phyloP scores from a whole-genome alignment of 495 filamentous ascomycete species.

The Peziza echinospora region DNA sequence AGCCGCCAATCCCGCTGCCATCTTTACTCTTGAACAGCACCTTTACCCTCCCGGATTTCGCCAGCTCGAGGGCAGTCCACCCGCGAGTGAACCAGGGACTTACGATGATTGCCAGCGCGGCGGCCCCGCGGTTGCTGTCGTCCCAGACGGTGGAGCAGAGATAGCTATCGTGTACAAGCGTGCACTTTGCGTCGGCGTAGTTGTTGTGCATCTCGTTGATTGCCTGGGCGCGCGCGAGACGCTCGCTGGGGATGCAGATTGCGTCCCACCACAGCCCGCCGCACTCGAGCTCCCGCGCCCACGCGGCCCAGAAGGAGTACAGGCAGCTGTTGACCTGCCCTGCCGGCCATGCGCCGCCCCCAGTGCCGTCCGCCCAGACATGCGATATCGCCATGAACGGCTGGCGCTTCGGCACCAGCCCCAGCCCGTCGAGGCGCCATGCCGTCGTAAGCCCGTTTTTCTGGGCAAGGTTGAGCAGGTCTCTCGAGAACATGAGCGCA shows the following conservation, averaged over 20 bases:
- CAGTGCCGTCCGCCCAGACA: conserved; percentile 20
- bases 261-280: conserved; percentile 21
- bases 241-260: conserved; percentile 11
- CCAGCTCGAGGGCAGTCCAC: conserved; percentile 21
- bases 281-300: conserved; percentile 10
- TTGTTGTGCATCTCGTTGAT: conserved; percentile 9
- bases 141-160: conserved; percentile 18
- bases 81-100: conserved; percentile 19
- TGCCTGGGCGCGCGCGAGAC: conserved; percentile 8
- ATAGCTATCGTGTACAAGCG: conserved; percentile 20
- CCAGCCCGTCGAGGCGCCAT: conserved; percentile 4
- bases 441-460: too few species aligned
- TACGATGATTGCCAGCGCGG: conserved; percentile 13
- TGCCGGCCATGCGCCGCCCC: conserved; percentile 5
- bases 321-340: conserved; percentile 17
- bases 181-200: conserved; percentile 9
- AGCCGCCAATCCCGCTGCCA: too few species aligned
- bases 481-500: too few species aligned
- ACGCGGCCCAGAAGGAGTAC: conserved; percentile 6
- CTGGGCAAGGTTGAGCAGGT: too few species aligned
- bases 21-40: conserved; percentile 7
- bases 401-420: background rate
- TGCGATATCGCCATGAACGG: conserved; percentile 20
- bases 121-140: conserved; percentile 10
- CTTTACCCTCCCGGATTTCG: conserved; percentile 6